Evolutionary conservation across 2,329 filamentous ascomycete genomes (phyloP).

Genomic region (Claviceps sorghi): DNA sequence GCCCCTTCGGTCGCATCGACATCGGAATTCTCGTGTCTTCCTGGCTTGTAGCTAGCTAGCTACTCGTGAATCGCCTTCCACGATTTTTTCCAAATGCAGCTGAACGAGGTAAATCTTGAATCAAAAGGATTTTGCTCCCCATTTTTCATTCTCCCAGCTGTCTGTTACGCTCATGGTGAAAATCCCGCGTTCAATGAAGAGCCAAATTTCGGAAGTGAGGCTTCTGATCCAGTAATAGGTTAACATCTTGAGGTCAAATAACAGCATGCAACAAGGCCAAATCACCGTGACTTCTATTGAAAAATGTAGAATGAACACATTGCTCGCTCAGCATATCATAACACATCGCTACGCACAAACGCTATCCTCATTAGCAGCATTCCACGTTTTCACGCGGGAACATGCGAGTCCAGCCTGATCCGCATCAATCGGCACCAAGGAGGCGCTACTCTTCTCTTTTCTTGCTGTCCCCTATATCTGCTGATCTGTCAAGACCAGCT

Average conservation of each 20-base stretch:
- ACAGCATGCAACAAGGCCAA: neutral
- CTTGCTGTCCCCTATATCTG: slow-evolving; percentile 18
- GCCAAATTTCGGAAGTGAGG: neutral
- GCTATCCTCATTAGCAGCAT: neutral
- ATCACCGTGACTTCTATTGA: neutral
- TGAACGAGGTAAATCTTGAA: too few species aligned
- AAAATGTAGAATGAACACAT: neutral
- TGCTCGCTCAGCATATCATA: neutral
- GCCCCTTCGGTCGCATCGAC: too few species aligned
- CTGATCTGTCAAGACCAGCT: slow-evolving; percentile 9
- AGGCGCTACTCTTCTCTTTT: slow-evolving; percentile 18
- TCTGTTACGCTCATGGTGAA: too few species aligned
- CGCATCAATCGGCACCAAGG: neutral
- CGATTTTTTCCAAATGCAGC: too few species aligned
- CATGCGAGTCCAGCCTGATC: neutral
- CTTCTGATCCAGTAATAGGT: neutral
- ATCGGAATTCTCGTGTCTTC: too few species aligned
- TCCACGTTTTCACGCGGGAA: neutral
- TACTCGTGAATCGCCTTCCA: too few species aligned
- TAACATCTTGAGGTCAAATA: neutral
- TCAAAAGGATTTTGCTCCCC: too few species aligned
- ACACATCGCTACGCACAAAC: neutral
- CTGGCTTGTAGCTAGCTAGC: too few species aligned
- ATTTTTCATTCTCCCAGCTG: too few species aligned
- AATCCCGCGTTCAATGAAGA: too few species aligned